Evolutionary conservation across 495 filamentous ascomycete genomes (phyloP).

Genomic region (Podospora australis): DNA sequence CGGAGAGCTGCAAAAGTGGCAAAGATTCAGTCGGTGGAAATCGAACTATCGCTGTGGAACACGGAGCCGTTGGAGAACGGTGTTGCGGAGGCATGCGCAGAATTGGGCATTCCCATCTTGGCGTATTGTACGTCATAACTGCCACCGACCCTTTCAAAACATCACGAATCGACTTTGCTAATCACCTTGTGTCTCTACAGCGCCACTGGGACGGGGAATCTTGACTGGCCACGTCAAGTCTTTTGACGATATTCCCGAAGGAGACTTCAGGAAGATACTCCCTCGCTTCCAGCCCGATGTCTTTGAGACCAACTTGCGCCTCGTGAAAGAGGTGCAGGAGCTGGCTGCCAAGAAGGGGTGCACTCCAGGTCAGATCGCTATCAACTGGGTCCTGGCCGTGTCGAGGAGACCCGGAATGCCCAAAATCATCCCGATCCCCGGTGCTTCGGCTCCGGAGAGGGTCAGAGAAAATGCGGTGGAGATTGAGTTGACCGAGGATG

Average conservation of each 20-base stretch:
- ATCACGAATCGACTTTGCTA: not conserved
- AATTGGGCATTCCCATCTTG: constrained; percentile 65
- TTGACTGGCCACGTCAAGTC: constrained; percentile 60
- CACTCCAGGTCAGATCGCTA: constrained; percentile 67
- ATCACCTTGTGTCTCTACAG: constrained; percentile 6
- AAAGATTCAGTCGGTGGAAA: constrained; percentile 69
- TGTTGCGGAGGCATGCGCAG: constrained; percentile 61
- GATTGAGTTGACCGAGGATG: constrained; percentile 41
- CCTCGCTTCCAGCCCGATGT: constrained; percentile 66
- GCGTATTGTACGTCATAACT: constrained; percentile 52
- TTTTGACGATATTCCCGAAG: constrained; percentile 54
- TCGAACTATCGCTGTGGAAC: constrained; percentile 70
- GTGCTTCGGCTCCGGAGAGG: constrained; percentile 46
- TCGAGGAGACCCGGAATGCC: constrained; percentile 54
- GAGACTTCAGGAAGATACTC: constrained; percentile 46
- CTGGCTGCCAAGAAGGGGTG: constrained; percentile 64
- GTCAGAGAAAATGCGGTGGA: constrained; percentile 46
- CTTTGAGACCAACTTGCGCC: constrained; percentile 68
- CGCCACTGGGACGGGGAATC: constrained; percentile 22
- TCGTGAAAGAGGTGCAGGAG: constrained; percentile 59
- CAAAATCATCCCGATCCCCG: constrained; percentile 77
- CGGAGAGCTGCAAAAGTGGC: constrained; percentile 61
- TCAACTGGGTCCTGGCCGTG: constrained; percentile 60
- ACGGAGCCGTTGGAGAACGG: constrained; percentile 67
- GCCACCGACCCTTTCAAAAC: not conserved